Evolutionary conservation across 169 alveolate species (phyloP), one percentile per base, ranked within the genome.

Genomic region (Theileria luwenshuni): DNA sequence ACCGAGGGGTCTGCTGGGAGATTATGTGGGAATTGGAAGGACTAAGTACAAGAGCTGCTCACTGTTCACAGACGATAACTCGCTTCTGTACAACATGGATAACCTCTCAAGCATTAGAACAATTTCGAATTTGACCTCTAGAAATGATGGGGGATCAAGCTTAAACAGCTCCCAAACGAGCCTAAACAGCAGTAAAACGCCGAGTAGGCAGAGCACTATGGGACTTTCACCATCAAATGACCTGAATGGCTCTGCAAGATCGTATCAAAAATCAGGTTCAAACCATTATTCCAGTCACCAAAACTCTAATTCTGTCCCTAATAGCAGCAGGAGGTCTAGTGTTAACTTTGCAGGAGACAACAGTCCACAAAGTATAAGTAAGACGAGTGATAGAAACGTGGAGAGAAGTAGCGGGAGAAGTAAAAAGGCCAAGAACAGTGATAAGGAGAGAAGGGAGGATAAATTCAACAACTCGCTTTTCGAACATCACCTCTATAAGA

Each of bases 1-100:
- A 15, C 33, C 42, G 30, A 62, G 3, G 27, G 71, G 71, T 0
- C 32, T 43, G 23, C 32, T 41, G 58, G 56, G 54, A 23, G 71
- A 43, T 25, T n/a, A n/a, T 27, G 32, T 56, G 13, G 65, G 65
- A 21, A 43, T 56, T 1, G 65, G 65, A 13, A 56, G 65, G 38
- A 56, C 32, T 43, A 56, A 56, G 65, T 56, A 56, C 65, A 56
- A 56, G 65, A 56, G 65, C 45, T 56, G 65, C 30, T 15, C 38
- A 15, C 32, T 56, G 19, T 21, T 56, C 32, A n/a, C 65, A 15
- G 30, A 43, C 30, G 65, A 56, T 21, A 41, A 56, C 12, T 23
- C 65, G 25, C 17, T 28, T 17, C 8, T 56, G 21, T 21, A 56
- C 38, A 56, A 56, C 38, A 17, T 56, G 5, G 65, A 56, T 1